phyloP scores from a whole-genome alignment of 1,284 basidiomycete species.

The Cutaneotrichosporon arboriforme region DNA sequence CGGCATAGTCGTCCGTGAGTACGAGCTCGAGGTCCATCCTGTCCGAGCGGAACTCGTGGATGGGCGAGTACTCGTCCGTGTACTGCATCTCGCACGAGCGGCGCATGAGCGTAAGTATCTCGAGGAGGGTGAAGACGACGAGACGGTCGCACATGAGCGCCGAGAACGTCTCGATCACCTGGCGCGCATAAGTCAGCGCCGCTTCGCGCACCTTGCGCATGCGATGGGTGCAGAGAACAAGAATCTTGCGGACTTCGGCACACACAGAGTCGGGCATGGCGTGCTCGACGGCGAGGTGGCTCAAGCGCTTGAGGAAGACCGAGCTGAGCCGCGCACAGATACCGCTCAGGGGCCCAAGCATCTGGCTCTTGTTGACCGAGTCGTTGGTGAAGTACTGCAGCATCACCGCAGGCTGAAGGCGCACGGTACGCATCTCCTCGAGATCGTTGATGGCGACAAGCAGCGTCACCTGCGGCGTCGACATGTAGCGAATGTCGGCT shows the following conservation, averaged over 20 bases:
- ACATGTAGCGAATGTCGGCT: slow-evolving; percentile 68
- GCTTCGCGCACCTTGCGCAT: slow-evolving; percentile 73
- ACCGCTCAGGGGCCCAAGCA: slow-evolving; percentile 69
- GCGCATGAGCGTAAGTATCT: slow-evolving; percentile 83
- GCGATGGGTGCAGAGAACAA: slow-evolving; percentile 77
- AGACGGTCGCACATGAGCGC: slow-evolving; percentile 86
- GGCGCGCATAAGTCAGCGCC: slow-evolving; percentile 75
- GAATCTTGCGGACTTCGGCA: slow-evolving; percentile 66
- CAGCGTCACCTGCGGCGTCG: slow-evolving; percentile 80
- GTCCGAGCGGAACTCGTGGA: slow-evolving; percentile 75
- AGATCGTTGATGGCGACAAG: slow-evolving; percentile 82
- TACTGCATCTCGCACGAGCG: slow-evolving; percentile 86
- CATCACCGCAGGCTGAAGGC: slow-evolving; percentile 74
- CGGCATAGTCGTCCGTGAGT: slow-evolving; percentile 79
- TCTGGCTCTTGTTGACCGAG: slow-evolving; percentile 64
- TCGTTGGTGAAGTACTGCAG: slow-evolving; percentile 86
- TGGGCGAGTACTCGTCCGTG: slow-evolving; percentile 88
- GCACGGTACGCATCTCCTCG: slow-evolving; percentile 77
- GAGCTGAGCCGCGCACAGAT: slow-evolving; percentile 72
- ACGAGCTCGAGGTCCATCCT: slow-evolving; percentile 69
- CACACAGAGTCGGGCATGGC: slow-evolving; percentile 67
- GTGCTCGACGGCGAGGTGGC: slow-evolving; percentile 69
- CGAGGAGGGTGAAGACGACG: slow-evolving; percentile 82
- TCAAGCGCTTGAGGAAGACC: slow-evolving; percentile 61
- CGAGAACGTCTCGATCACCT: slow-evolving; percentile 86